A percentile compares a stretch with the other conserved stretches of the same genome.
These are phyloP conservation scores for Boletellus sp. DNA, from an alignment of 768 basidiomycete species.

Conservation along the genomic window DNA sequence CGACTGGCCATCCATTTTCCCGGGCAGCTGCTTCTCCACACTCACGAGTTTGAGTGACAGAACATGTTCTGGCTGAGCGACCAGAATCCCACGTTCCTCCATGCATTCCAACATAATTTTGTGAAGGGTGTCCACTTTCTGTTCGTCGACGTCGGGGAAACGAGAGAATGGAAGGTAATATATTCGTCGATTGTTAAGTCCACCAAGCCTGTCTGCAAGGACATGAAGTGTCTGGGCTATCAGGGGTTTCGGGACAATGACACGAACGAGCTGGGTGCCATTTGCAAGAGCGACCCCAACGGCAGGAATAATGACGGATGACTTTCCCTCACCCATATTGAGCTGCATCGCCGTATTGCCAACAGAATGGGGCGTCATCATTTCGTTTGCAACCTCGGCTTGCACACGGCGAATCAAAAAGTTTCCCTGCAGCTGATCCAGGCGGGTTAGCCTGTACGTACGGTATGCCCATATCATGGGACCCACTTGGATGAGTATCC, in stretches of 20 bases:
- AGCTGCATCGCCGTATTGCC: slow-evolving; percentile 43
- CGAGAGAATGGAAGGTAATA: slow-evolving; percentile 48
- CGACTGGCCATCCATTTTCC: not conserved
- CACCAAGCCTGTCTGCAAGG: slow-evolving; percentile 38
- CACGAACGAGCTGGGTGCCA: slow-evolving; percentile 39
- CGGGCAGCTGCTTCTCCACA: slow-evolving; percentile 11
- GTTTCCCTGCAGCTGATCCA: slow-evolving; percentile 42
- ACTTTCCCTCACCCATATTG: slow-evolving; percentile 59
- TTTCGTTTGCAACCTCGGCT: slow-evolving; percentile 38
- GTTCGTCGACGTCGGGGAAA: slow-evolving; percentile 14
- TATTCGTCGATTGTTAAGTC: slow-evolving; percentile 41
- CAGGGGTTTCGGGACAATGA: slow-evolving; percentile 45
- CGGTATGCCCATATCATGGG: not conserved
- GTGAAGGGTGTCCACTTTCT: slow-evolving; percentile 19
- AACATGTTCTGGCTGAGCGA: slow-evolving; percentile 48
- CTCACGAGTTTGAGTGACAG: slow-evolving; percentile 46
- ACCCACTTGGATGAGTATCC: slow-evolving; percentile 1
- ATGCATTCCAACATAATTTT: slow-evolving; percentile 30
- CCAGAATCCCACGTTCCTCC: slow-evolving; percentile 35
- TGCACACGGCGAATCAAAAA: slow-evolving; percentile 44
- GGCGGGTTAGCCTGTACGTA: not conserved
- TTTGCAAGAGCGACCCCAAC: slow-evolving; percentile 38
- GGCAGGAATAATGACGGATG: slow-evolving; percentile 43
- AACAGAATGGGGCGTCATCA: slow-evolving; percentile 37
- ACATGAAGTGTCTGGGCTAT: slow-evolving; percentile 43